Base-by-base conservation (phyloP, 2,329 filamentous ascomycete species). In the Seiridium unicorne region DNA sequence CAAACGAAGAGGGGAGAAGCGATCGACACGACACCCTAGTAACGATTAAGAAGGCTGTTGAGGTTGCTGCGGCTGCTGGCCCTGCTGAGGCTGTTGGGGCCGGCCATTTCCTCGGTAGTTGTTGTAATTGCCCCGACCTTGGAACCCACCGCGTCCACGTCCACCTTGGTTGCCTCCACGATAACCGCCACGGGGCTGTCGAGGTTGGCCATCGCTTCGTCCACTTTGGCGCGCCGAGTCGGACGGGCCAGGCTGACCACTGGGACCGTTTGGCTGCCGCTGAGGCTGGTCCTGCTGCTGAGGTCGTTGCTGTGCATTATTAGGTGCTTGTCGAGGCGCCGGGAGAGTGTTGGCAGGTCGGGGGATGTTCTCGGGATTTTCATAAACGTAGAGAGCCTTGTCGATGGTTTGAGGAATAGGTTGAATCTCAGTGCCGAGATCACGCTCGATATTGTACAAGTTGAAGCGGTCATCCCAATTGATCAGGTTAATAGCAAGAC, bases 391-490 rank as follows among this genome's bases (percentile, higher is more conserved):
- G 44, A 99, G 87, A 65, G 91, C 96, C 85, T 97, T 98, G 81
- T 99, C 95, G 66, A 99, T 99, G 67, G 87, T 90, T 57, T 88
- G 84, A 18, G 95, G 95, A 70, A 99, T 99, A n/a, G 95, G 89
- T 72, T 95, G 91, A 63, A 99, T 99, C 77, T 99, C 95, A 5
- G 95, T 99, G 57, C 95, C 95, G 46, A 99, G 83, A 71, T 99
- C 95, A 69, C 96, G 91, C 77, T 99, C 95, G 68, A 99, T 99
- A 75, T 96, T 96, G 82, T 99, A 99, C 26, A 99, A 84, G 76
- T 98, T 99, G 84, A 97, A 98, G 35, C 95, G 89, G 75, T 99
- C 95, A 60, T 99, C 95, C 95, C 95, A 99, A 76, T 96, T 98
- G 83, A 99, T 99, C 74, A 99, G 82, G 78, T 99, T 99, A 74